A percentile compares a stretch with the other conserved stretches of the same genome.
These are phyloP conservation scores for Jackrogersella multiformis DNA, from an alignment of 495 filamentous ascomycete genomes.

Conservation along the genomic window DNA sequence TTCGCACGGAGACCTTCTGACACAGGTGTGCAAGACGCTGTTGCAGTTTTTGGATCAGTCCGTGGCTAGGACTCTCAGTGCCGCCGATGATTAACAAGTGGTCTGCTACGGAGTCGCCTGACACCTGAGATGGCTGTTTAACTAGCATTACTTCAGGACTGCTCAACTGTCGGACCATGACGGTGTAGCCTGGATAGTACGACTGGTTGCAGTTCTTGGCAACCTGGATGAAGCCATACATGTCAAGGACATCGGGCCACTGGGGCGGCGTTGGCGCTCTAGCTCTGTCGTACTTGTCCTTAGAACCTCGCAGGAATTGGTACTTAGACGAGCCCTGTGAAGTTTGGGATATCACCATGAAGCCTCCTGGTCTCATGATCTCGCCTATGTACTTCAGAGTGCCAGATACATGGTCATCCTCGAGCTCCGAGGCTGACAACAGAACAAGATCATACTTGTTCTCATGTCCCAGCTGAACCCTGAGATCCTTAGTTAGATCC, in stretches of 20 bases:
- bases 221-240: constrained; percentile 45
- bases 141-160: constrained; percentile 30
- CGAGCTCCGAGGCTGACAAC: constrained; percentile 47
- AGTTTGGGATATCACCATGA: constrained; percentile 51
- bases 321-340: constrained; percentile 32
- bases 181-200: constrained; percentile 43
- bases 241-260: constrained; percentile 51
- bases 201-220: constrained; percentile 43
- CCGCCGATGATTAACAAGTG: constrained; percentile 51
- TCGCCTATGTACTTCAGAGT: constrained; percentile 39
- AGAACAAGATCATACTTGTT: constrained; percentile 51
- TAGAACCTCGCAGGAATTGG: constrained; percentile 25
- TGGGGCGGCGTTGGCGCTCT: constrained; percentile 35
- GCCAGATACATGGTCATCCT: background rate
- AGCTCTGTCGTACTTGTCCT: background rate
- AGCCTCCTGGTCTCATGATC: constrained; percentile 54
- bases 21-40: constrained; percentile 35
- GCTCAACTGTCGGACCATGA: constrained; percentile 51
- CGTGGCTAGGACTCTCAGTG: constrained; percentile 7
- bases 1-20: constrained; percentile 22
- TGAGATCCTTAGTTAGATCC: constrained; percentile 33
- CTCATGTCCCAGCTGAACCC: constrained; percentile 24
- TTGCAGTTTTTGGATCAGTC: constrained; percentile 32
- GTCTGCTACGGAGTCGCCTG: constrained; percentile 18
- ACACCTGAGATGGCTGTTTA: constrained; percentile 2